phyloP scores from a whole-genome alignment of 495 filamentous ascomycete genomes.

The Aspergillus diversus region DNA sequence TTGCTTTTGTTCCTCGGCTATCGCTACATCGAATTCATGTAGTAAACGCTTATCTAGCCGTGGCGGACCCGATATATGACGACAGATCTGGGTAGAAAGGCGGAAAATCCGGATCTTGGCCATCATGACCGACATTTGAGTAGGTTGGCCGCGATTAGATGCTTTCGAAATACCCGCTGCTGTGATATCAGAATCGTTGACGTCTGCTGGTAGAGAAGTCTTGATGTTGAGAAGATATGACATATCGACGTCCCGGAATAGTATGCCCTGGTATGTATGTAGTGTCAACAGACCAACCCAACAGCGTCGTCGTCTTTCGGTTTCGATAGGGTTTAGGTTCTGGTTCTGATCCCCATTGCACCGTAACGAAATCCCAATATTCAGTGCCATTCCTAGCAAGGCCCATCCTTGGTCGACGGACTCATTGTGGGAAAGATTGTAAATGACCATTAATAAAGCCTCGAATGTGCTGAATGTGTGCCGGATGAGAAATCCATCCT shows the following conservation, averaged over 20 bases:
- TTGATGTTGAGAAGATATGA: constrained; percentile 23
- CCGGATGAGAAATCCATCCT: constrained; percentile 8
- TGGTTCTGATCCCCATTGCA: constrained; percentile 10
- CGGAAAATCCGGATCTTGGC: constrained; percentile 25
- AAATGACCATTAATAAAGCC: constrained; percentile 26
- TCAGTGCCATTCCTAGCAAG: constrained; percentile 26
- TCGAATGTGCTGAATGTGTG: constrained; percentile 26
- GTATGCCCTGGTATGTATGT: constrained; percentile 28
- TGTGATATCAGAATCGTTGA: constrained; percentile 27
- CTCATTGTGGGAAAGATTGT: constrained; percentile 23
- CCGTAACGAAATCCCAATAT: constrained; percentile 28
- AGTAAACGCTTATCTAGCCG: constrained; percentile 7
- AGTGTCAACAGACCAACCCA: constrained; percentile 27
- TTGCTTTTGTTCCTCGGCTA: constrained; percentile 22
- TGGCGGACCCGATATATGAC: constrained; percentile 18
- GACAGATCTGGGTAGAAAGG: constrained; percentile 24
- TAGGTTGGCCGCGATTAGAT: constrained; percentile 15
- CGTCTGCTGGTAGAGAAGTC: constrained; percentile 18
- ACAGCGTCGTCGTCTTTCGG: constrained; percentile 27
- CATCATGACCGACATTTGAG: constrained; percentile 31
- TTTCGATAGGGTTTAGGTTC: constrained; percentile 11
- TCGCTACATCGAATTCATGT: constrained; percentile 13
- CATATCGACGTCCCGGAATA: constrained; percentile 28
- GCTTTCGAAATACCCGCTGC: constrained; percentile 13
- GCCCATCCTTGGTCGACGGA: constrained; percentile 26